Evolutionary conservation across 176 grass and related monocot species (phyloP).

Genomic region (Cenchrus purpureus): DNA sequence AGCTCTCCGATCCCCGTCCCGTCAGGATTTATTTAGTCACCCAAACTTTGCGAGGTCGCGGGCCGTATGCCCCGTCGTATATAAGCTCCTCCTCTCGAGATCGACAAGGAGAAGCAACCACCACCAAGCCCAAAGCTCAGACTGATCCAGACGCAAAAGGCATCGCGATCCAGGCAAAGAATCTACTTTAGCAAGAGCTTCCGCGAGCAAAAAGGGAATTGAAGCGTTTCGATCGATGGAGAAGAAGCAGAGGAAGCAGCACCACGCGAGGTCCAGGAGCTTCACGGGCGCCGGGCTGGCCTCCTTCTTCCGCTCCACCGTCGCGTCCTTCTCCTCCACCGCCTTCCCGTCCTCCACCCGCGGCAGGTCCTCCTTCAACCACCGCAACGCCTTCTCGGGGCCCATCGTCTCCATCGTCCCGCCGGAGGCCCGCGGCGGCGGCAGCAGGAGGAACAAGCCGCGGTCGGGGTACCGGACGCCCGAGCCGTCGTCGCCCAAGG

Average conservation of each 20-base stretch:
- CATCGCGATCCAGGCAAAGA: background rate
- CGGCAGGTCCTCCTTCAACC: slow-evolving; percentile 48
- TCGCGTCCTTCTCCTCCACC: slow-evolving; percentile 54
- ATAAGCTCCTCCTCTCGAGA: background rate
- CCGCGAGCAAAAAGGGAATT: no score
- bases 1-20: slow-evolving; percentile 7
- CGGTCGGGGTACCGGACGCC: slow-evolving; percentile 46
- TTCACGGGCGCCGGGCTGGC: slow-evolving; percentile 42
- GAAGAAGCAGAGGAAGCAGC: slow-evolving; percentile 42
- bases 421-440: slow-evolving; percentile 58
- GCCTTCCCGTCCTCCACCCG: background rate
- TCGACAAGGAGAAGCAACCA: slow-evolving; percentile 8
- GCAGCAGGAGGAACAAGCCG: background rate
- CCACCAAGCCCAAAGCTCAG: background rate
- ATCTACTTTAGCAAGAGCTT: background rate
- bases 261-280: slow-evolving; percentile 49
- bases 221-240: background rate
- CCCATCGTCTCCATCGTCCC: slow-evolving; percentile 77
- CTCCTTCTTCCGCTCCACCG: slow-evolving; percentile 60
- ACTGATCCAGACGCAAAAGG: background rate
- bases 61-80: background rate
- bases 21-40: slow-evolving; percentile 16
- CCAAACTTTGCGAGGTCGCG: background rate
- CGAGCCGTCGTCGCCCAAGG: slow-evolving; percentile 85
- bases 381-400: slow-evolving; percentile 76